Evolutionary conservation across 2,329 filamentous ascomycete genomes (phyloP), one percentile per base, ranked within the genome.

Genomic region (Incumbomyces lentus): DNA sequence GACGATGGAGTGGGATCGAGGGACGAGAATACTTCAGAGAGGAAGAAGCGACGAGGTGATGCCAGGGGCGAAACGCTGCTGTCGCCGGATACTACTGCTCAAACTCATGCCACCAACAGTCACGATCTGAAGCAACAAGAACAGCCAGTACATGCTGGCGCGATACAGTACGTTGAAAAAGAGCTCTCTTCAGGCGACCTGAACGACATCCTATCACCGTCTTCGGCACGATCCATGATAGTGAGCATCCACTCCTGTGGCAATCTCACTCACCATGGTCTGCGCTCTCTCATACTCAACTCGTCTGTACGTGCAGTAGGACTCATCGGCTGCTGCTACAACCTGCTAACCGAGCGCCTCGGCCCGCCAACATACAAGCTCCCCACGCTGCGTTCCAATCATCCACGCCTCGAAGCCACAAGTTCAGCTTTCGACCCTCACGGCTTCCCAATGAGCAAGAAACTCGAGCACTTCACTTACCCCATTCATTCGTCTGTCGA

Each of bases 261-360:
- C 22, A 96, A 98, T 56, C 79, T 98, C n/a, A 84, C 93, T 1
- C 92, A 98, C 64, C 89, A 93, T 61, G 92, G 86, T 8, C 82
- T 98, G 48, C 81, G 86, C 12, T 93, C 90, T 1, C 75, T 98
- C 16, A 67, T 89, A 1, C 68, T 93, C 48, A 96, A 95, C 60
- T 82, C 84, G 0, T 77, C 81, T 3, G 89, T 96, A 46, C 79
- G 80, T 29, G 87, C 88, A n/a, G 83, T 96, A 17, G 90, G 90
- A 48, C 89, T 98, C 61, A 87, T 98, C 50, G 92, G 92, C 39
- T 98, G 92, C 70, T 98, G 92, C 72, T 96, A 98, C 73, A 98
- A 98, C 59, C 78, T 96, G 5, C 70, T 96, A 56, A 95, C 90
- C 0, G 92, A 96, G 66, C 81, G 86, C 48, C 76, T 95, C 11